These are phyloP conservation scores for Arachnopeziza araneosa DNA, from an alignment of 2,329 filamentous ascomycete genomes.

Conservation along the genomic window DNA sequence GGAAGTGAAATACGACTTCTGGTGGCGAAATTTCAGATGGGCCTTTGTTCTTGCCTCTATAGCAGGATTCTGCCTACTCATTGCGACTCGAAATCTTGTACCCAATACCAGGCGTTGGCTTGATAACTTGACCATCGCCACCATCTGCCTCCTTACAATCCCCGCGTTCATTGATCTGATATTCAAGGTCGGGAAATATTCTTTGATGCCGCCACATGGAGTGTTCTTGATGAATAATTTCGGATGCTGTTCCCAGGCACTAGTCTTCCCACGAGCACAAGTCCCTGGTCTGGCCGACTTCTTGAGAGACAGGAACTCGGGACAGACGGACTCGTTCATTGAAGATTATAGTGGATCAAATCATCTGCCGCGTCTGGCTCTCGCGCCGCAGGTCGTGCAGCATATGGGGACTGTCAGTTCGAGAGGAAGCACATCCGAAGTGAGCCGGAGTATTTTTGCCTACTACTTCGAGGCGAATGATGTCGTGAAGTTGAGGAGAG, in stretches of 20 bases:
- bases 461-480: constrained; percentile 4
- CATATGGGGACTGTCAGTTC: not conserved
- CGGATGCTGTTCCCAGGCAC: constrained; percentile 6
- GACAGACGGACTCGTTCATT: not conserved
- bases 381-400: constrained; percentile 3
- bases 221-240: constrained; percentile 6
- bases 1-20: constrained; percentile 1
- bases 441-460: constrained; percentile 10
- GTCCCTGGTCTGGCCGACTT: not conserved
- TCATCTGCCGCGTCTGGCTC: not conserved
- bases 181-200: constrained; percentile 1
- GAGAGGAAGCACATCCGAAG: not conserved
- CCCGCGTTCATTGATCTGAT: not conserved
- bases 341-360: not conserved
- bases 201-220: constrained; percentile 3
- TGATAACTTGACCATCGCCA: not conserved
- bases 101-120: not conserved
- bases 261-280: not conserved
- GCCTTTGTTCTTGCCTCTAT: not conserved
- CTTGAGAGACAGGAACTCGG: not conserved
- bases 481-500: not conserved
- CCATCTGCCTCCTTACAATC: not conserved
- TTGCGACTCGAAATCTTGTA: not conserved
- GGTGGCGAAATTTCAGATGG: constrained; percentile 1
- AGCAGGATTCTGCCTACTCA: not conserved